Evolutionary conservation across 31 red algal species (phyloP), one percentile per base, ranked within the genome.

Genomic region (Asparagopsis taxiformis): DNA sequence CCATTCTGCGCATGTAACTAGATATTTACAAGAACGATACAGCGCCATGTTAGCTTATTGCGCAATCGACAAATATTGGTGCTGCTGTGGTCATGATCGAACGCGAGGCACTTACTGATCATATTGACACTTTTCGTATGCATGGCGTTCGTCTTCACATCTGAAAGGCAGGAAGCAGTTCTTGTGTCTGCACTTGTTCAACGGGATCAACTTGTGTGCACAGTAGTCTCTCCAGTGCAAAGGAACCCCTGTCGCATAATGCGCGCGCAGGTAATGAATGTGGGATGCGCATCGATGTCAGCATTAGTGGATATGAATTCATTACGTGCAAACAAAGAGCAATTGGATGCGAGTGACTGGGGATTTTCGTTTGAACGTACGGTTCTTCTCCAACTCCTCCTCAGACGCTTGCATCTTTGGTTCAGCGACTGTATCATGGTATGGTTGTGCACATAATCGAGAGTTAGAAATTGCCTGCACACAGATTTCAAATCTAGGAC

Each of bases 181-280:
- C 36, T 73, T 74, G 22, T 85, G 78, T 7, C 87, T 75, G 53
- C 93, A 96, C 36, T 87, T 80, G 66, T 91, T 90, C 15, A 96
- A 70, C 36, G 93, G 93, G 19, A 96, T 90, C 29, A 91, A 73
- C 67, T 91, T 75, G 70, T 96, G 93, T 2, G 93, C 80, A 68
- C 93, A 96, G 53, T 68, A 84, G 54, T 96, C 93, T 34, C 93
- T 73, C 63, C 71, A 91, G 50, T 75, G 65, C 34, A 80, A 60
- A 39, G 73, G 72, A 17, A 95, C 79, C 17, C 77, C 79, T 80
- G n/a, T n/a, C n/a, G n/a, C n/a, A n/a, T n/a, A n/a, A n/a, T n/a
- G n/a, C n/a, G n/a, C n/a, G n/a, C n/a, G n/a, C n/a, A n/a, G n/a
- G n/a, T n/a, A n/a, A n/a, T n/a, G n/a, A n/a, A n/a, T n/a, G n/a